These are phyloP conservation scores for Ehretia macrophylla DNA, from an alignment of 257 asterid genomes.

Conservation along the genomic window DNA sequence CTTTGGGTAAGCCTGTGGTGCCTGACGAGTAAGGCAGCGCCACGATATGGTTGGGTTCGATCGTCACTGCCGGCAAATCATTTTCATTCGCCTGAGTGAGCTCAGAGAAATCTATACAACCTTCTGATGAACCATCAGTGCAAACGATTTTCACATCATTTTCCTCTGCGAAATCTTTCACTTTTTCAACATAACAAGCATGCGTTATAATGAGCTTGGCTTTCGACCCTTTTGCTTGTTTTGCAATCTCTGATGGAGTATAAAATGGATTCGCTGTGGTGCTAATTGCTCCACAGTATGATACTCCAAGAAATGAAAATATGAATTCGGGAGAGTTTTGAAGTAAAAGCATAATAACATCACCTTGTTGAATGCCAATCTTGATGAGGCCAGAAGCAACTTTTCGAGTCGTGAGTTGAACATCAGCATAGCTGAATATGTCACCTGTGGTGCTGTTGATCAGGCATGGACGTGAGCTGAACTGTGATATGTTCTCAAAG, in stretches of 20 bases:
- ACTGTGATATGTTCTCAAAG: conserved; percentile 38
- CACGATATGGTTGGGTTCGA: conserved; percentile 32
- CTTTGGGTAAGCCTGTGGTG: conserved; percentile 60
- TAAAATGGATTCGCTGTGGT: conserved; percentile 50
- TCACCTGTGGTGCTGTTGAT: conserved; percentile 39
- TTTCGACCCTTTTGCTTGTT: conserved; percentile 31
- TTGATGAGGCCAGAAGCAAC: conserved; percentile 42
- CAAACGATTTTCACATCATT: conserved; percentile 25
- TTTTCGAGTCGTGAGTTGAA: conserved; percentile 36
- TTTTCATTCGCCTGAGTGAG: conserved; percentile 33
- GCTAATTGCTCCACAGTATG: conserved; percentile 37
- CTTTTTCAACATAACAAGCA: conserved; percentile 33
- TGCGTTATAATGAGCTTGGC: conserved; percentile 50
- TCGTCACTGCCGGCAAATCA: conserved; percentile 12
- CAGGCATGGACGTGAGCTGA: conserved; percentile 36
- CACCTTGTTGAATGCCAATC: conserved; percentile 36
- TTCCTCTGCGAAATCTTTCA: conserved; percentile 4
- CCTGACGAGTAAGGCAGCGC: conserved; percentile 59
- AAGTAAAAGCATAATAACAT: conserved; percentile 51
- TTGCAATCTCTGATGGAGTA: conserved; percentile 33
- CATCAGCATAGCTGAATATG: conserved; percentile 36
- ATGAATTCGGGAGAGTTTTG: conserved; percentile 57
- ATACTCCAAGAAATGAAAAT: conserved; percentile 40
- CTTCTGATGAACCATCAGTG: conserved; percentile 25
- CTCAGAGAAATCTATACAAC: conserved; percentile 24